A percentile compares a stretch with the other conserved stretches of the same genome.
phyloP scores from a whole-genome alignment of 345 rosid genomes.

The Hirschfeldia incana region DNA sequence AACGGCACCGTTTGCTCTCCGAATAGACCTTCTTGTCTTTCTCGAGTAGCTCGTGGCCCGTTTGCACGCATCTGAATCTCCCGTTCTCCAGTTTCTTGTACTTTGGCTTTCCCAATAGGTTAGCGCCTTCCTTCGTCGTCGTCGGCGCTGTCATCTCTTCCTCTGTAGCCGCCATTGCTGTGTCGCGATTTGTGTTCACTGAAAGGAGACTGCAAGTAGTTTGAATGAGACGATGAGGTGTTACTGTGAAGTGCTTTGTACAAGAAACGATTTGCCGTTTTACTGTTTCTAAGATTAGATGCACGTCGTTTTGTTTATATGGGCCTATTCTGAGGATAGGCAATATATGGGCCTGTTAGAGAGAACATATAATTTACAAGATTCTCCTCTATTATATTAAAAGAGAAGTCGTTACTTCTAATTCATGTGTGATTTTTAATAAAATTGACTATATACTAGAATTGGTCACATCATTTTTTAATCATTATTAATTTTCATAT shows the following conservation, averaged over 20 bases:
- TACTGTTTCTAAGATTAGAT: not conserved
- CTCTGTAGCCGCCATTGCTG: slow-evolving; percentile 38
- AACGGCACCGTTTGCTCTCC: slow-evolving; percentile 77
- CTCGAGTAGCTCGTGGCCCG: slow-evolving; percentile 78
- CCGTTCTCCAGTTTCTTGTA: slow-evolving; percentile 68
- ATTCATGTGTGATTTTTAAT: too few species aligned
- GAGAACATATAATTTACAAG: not conserved
- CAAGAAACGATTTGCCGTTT: slow-evolving; percentile 31
- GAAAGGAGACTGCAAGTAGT: slow-evolving; percentile 14
- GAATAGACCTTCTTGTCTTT: slow-evolving; percentile 78
- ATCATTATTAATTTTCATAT: too few species aligned
- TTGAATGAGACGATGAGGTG: slow-evolving; percentile 10
- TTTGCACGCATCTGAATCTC: slow-evolving; percentile 82
- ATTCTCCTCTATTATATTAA: too few species aligned
- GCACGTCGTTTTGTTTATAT: slow-evolving; percentile 14
- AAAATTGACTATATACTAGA: too few species aligned
- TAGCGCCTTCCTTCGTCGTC: slow-evolving; percentile 57
- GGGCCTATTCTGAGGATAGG: not conserved
- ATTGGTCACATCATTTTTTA: too few species aligned
- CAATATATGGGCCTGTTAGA: not conserved
- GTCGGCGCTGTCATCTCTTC: slow-evolving; percentile 29
- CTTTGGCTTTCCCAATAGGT: slow-evolving; percentile 68
- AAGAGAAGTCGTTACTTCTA: too few species aligned
- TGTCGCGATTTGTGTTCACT: slow-evolving; percentile 2
- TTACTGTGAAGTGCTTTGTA: too few species aligned